Evolutionary conservation across 352 stramenopile species (phyloP).

Genomic region (Thraustochytrium striatum): DNA sequence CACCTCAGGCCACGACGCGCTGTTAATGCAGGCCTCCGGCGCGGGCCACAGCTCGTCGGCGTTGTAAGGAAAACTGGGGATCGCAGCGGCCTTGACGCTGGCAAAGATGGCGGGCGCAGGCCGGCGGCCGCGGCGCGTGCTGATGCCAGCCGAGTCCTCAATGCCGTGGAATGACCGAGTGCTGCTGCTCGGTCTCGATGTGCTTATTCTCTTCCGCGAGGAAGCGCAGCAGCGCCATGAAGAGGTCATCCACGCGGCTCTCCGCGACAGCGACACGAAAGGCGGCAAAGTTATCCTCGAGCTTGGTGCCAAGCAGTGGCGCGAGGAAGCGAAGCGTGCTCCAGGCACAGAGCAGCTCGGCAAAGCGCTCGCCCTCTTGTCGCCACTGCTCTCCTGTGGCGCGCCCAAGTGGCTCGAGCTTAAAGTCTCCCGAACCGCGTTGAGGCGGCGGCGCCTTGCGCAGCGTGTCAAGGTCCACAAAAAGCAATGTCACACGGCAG

Average conservation of each 20-base stretch:
- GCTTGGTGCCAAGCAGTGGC: background rate
- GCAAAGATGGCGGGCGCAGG: background rate
- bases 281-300: slow-evolving; percentile 23
- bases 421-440: too few species aligned
- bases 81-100: background rate
- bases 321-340: slow-evolving; percentile 8
- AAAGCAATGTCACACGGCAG: slow-evolving; percentile 31
- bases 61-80: slow-evolving; percentile 34
- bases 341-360: slow-evolving; percentile 23
- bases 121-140: background rate
- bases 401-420: too few species aligned
- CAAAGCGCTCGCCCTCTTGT: slow-evolving; percentile 19
- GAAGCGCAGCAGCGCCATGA: slow-evolving; percentile 28
- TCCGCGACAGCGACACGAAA: slow-evolving; percentile 1
- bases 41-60: slow-evolving; percentile 34
- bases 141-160: slow-evolving; percentile 28
- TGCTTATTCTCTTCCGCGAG: slow-evolving; percentile 2
- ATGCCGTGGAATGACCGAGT: background rate
- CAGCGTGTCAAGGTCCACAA: slow-evolving; percentile 44
- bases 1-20: slow-evolving; percentile 27
- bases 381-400: background rate
- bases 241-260: background rate
- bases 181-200: background rate
- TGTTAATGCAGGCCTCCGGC: background rate
- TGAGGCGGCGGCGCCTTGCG: background rate